Conservation (phyloP, 148 eudicot genomes). For the Diospyros kaki region DNA sequence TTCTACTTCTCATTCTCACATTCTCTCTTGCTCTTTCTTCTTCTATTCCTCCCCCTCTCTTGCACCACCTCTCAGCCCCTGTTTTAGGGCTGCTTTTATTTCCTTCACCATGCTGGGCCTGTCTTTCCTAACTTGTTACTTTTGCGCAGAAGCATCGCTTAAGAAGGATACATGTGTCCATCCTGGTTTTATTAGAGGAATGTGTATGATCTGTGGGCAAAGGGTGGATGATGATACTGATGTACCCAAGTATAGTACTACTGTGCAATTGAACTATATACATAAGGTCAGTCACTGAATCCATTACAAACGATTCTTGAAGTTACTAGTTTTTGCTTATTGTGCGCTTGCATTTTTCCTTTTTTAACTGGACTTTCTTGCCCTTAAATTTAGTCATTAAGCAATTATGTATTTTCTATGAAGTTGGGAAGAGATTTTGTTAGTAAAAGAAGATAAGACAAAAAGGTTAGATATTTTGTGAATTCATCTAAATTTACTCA, state of each 20-base stretch:
- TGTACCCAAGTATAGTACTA: slow-evolving; percentile 20
- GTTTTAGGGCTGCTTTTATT: no score
- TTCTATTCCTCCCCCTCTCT: no score
- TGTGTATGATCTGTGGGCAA: slow-evolving; percentile 7
- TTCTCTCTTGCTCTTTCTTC: no score
- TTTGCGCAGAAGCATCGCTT: slow-evolving; percentile 13
- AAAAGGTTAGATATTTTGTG: background rate
- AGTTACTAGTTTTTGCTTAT: background rate
- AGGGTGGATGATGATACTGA: slow-evolving; percentile 32
- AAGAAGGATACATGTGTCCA: background rate
- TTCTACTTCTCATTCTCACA: no score
- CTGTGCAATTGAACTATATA: slow-evolving; percentile 67
- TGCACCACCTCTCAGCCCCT: no score
- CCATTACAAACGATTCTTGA: background rate
- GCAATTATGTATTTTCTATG: background rate
- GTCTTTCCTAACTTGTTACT: background rate
- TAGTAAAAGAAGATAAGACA: background rate
- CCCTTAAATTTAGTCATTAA: background rate
- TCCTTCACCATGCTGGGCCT: no score
- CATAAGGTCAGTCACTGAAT: slow-evolving; percentile 49
- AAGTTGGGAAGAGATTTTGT: background rate
- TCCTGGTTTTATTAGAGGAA: slow-evolving; percentile 8
- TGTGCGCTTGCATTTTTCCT: background rate
- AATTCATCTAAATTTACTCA: background rate
- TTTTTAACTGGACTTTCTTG: background rate